These are phyloP conservation scores for Solanum paucissectum DNA, from an alignment of 257 asterid genomes.

Conservation along the genomic window DNA sequence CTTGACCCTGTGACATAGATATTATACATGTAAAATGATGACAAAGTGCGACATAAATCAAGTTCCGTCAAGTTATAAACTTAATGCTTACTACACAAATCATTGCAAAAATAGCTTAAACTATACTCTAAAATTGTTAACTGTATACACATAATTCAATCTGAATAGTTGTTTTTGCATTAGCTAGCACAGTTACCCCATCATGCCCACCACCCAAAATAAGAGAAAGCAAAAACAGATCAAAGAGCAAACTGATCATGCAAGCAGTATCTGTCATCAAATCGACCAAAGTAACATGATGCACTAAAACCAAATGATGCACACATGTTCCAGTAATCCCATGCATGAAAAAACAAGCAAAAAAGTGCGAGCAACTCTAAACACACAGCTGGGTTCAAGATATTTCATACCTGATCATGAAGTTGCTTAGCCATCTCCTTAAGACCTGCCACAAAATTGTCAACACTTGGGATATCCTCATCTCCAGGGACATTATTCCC, in stretches of 20 bases:
- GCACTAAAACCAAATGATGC: neutral
- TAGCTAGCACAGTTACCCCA: neutral
- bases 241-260: neutral
- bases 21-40: neutral
- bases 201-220: neutral
- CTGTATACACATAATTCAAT: neutral
- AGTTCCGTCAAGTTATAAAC: neutral
- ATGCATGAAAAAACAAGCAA: neutral
- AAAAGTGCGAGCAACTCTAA: neutral
- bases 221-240: neutral
- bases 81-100: neutral
- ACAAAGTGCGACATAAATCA: neutral
- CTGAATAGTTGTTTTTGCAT: neutral
- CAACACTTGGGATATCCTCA: constrained; percentile 85
- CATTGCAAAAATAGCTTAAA: neutral
- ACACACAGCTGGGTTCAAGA: neutral
- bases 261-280: neutral
- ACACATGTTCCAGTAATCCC: neutral
- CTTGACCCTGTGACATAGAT: constrained; percentile 13
- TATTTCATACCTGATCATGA: constrained; percentile 44
- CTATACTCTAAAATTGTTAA: neutral
- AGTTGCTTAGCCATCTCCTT: constrained; percentile 76
- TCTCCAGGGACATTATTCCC: constrained; percentile 47
- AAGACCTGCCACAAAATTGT: constrained; percentile 90
- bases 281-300: neutral